Evolutionary conservation across 31 red algal species (phyloP).

Genomic region (Asparagopsis taxiformis): DNA sequence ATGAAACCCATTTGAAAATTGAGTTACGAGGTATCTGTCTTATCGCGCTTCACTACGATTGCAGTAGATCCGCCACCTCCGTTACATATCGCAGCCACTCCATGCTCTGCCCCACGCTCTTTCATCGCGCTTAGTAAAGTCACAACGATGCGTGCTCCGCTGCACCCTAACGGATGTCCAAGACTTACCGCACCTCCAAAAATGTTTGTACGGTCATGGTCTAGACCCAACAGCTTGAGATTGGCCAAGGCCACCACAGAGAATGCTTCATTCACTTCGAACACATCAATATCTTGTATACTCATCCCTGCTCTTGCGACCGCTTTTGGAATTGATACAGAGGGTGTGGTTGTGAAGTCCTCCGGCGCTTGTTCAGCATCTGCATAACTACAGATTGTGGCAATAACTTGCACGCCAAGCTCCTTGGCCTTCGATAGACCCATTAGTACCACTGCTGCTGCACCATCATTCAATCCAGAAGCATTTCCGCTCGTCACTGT

Average conservation of each 20-base stretch:
- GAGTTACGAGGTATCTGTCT: no score
- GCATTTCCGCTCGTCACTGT: conserved; percentile 97
- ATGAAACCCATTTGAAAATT: no score
- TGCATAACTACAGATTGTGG: conserved; percentile 62
- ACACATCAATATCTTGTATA: conserved; percentile 80
- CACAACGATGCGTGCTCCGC: conserved; percentile 91
- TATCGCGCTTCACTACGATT: conserved; percentile 79
- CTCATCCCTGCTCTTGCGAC: conserved; percentile 31
- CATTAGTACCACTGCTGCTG: conserved; percentile 90
- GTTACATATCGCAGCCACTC: conserved; percentile 95
- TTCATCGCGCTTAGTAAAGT: conserved; percentile 82
- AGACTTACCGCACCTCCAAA: conserved; percentile 88
- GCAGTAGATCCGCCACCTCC: conserved; percentile 94
- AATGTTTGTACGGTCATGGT: conserved; percentile 68
- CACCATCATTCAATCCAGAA: conserved; percentile 90
- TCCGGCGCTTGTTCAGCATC: conserved; percentile 74
- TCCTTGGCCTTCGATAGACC: conserved; percentile 41
- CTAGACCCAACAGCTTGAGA: conserved; percentile 36
- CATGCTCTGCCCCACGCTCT: conserved; percentile 39
- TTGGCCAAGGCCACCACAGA: conserved; percentile 72
- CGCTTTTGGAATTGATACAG: conserved; percentile 74
- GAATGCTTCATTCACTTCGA: conserved; percentile 99
- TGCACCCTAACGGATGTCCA: conserved; percentile 93
- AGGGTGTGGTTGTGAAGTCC: conserved; percentile 84
- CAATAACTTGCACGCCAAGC: conserved; percentile 62